Conservation (phyloP, 495 filamentous ascomycete species). For the Lasiosphaeria hispida region DNA sequence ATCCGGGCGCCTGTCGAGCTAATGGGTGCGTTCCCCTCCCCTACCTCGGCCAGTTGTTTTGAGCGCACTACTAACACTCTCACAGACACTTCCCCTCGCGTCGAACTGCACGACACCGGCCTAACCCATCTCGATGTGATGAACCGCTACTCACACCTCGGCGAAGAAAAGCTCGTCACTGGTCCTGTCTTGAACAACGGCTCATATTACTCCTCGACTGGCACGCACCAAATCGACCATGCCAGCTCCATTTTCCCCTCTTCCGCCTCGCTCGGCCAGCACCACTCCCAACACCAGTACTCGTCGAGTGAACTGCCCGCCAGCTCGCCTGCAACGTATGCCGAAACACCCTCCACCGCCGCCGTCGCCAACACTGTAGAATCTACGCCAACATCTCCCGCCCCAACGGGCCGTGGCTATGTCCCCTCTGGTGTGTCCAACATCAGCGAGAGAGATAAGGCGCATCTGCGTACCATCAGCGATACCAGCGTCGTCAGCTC, state of each 20-base stretch:
- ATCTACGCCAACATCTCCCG: not conserved
- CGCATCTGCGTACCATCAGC: constrained; percentile 48
- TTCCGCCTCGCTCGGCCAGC: constrained; percentile 17
- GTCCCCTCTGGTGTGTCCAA: constrained; percentile 42
- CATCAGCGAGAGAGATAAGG: constrained; percentile 39
- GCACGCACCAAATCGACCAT: constrained; percentile 29
- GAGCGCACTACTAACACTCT: constrained; percentile 8
- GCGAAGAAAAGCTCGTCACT: constrained; percentile 4
- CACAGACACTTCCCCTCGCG: constrained; percentile 31
- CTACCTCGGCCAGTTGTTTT: not conserved
- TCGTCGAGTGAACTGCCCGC: not conserved
- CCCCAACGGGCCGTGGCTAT: constrained; percentile 15
- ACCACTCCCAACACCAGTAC: constrained; percentile 8
- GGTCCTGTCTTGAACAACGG: constrained; percentile 18
- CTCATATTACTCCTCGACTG: constrained; percentile 13
- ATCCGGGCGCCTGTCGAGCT: constrained; percentile 40
- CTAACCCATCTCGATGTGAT: constrained; percentile 24
- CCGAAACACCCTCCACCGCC: not conserved
- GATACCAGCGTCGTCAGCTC: constrained; percentile 42
- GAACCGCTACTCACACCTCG: constrained; percentile 29
- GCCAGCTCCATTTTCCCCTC: constrained; percentile 19
- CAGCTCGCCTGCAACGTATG: not conserved
- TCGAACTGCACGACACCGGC: constrained; percentile 37
- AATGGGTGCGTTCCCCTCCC: constrained; percentile 33
- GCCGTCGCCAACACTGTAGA: constrained; percentile 16